Percentiles rank a stretch among this genome's conserved stretches.
Evolutionary conservation across 345 rosid species (phyloP).

Genomic region (Passiflora organensis): DNA sequence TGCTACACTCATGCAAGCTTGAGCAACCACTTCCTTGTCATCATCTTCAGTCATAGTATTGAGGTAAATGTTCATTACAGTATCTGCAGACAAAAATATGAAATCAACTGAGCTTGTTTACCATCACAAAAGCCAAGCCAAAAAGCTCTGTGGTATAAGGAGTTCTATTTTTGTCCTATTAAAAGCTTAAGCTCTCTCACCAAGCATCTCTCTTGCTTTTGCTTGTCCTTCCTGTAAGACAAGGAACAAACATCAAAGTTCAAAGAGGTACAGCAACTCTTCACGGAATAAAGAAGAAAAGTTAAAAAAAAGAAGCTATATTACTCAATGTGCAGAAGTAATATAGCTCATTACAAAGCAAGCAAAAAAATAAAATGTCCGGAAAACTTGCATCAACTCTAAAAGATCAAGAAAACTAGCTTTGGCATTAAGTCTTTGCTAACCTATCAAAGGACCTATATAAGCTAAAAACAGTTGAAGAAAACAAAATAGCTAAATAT

Average conservation of each 20-base stretch:
- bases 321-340: slow-evolving; percentile 2
- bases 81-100: slow-evolving; percentile 42
- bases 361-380: no score
- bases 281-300: no score
- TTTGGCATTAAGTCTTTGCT: no score
- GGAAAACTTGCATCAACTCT: no score
- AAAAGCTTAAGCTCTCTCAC: slow-evolving; percentile 28
- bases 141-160: background rate
- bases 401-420: no score
- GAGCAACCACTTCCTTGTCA: slow-evolving; percentile 97
- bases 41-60: slow-evolving; percentile 87
- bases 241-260: slow-evolving; percentile 15
- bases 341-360: background rate
- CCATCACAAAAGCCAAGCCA: slow-evolving; percentile 4
- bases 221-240: slow-evolving; percentile 62
- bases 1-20: slow-evolving; percentile 81
- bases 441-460: no score
- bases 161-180: slow-evolving; percentile 1
- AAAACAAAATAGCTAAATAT: no score
- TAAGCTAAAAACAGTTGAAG: no score
- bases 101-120: slow-evolving; percentile 17
- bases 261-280: no score
- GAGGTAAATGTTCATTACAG: slow-evolving; percentile 66
- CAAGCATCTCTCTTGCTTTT: slow-evolving; percentile 73
- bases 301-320: no score